Percentiles rank a stretch among this genome's conserved stretches.
Conservation (phyloP, 306 rosid genomes). For the Lupinus albus region DNA sequence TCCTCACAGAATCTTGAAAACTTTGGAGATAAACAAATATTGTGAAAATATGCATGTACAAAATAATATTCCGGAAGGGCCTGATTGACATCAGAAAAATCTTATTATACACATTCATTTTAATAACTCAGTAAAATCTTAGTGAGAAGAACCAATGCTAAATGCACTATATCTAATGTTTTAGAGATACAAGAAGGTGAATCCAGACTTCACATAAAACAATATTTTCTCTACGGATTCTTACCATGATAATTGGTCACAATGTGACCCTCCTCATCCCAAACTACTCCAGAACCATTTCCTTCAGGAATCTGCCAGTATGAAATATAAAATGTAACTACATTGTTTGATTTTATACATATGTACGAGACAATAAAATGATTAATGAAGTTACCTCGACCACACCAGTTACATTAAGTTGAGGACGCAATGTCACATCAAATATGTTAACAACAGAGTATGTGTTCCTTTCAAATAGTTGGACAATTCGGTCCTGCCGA, state of each 20-base stretch:
- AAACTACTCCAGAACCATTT: conserved; percentile 96
- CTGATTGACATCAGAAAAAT: too few species aligned
- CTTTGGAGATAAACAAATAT: conserved; percentile 1
- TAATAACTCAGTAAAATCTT: too few species aligned
- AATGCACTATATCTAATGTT: background rate
- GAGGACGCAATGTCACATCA: conserved; percentile 91
- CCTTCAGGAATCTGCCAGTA: conserved; percentile 89
- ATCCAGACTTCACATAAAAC: conserved; percentile 23
- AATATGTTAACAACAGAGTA: conserved; percentile 93
- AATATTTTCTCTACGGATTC: conserved; percentile 32
- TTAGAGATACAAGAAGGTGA: conserved; percentile 9
- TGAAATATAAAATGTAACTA: conserved; percentile 25
- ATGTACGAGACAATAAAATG: conserved; percentile 9
- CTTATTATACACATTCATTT: too few species aligned
- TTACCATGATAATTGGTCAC: conserved; percentile 97
- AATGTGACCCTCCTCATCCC: conserved; percentile 92
- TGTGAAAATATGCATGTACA: background rate
- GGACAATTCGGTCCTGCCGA: conserved; percentile 81
- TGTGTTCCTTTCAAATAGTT: conserved; percentile 84
- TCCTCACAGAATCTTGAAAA: conserved; percentile 15
- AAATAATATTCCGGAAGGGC: too few species aligned
- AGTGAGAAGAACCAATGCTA: too few species aligned
- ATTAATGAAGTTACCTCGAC: conserved; percentile 70
- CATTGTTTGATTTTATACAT: conserved; percentile 14
- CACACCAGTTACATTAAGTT: conserved; percentile 85